Conservation (phyloP, 1,284 basidiomycete species). For the Paramarasmius palmivorus region DNA sequence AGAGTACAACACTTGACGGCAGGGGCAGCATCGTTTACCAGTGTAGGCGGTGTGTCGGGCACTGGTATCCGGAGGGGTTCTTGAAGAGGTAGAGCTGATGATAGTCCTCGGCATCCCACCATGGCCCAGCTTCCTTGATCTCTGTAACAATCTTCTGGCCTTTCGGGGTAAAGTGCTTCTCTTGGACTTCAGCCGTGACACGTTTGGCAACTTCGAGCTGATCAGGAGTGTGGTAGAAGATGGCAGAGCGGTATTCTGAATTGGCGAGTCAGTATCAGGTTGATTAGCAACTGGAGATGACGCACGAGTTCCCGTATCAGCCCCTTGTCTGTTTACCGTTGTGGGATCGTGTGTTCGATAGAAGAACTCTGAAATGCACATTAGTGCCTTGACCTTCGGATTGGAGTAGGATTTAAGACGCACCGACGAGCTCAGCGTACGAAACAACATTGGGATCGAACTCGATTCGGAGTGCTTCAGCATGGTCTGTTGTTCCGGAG, state of each 20-base stretch:
- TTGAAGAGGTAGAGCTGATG: slow-evolving; percentile 85
- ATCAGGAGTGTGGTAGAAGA: slow-evolving; percentile 81
- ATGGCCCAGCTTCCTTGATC: slow-evolving; percentile 64
- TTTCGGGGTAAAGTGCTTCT: slow-evolving; percentile 78
- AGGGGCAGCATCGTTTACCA: slow-evolving; percentile 31
- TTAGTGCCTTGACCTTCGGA: not conserved
- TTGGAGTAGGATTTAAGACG: slow-evolving; percentile 21
- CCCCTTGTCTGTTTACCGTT: slow-evolving; percentile 77
- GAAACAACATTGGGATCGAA: slow-evolving; percentile 81
- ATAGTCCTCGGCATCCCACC: slow-evolving; percentile 86
- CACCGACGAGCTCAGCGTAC: slow-evolving; percentile 84
- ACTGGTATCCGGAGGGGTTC: slow-evolving; percentile 49
- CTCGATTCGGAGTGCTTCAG: slow-evolving; percentile 85
- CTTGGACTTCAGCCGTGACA: slow-evolving; percentile 85
- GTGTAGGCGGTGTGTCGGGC: slow-evolving; percentile 47
- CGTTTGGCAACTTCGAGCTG: slow-evolving; percentile 77
- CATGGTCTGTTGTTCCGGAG: slow-evolving; percentile 82
- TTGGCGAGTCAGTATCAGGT: no score
- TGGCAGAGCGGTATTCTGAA: slow-evolving; percentile 90
- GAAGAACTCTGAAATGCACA: slow-evolving; percentile 71
- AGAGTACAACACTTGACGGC: not conserved
- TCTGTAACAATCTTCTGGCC: slow-evolving; percentile 79
- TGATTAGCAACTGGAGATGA: slow-evolving; percentile 18
- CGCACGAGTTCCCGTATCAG: slow-evolving; percentile 77
- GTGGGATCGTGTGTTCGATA: slow-evolving; percentile 96